Base-by-base conservation (phyloP, 495 filamentous ascomycete genomes). In the Apiosordaria backusii region DNA sequence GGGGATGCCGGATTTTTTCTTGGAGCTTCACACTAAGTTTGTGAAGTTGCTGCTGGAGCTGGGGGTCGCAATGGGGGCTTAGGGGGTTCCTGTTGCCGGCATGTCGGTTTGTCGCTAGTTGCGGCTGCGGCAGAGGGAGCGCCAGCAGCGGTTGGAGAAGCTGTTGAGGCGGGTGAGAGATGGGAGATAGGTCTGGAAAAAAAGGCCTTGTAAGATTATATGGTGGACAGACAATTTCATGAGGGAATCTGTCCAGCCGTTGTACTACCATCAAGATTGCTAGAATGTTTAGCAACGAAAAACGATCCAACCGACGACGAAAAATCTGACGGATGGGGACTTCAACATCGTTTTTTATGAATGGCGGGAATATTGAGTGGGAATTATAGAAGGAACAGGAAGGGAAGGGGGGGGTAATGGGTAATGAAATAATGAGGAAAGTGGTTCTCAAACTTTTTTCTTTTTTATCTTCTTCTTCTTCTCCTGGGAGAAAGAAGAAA, bases 1-100 rank as follows among this genome's bases (percentile, higher is more conserved):
- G 18, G 93, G 93, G 27, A 83, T 90, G 64, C 90, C 91, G 25
- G 88, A 92, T 74, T 89, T 97, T 69, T 97, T 97, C 74, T 87
- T 96, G 29, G 87, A 96, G 76, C 77, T 97, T 50, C 93, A 97
- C 77, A 84, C 86, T 24, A 78, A 85, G 45, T 97, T 97, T 75
- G 89, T 93, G 18, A 83, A 84, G 59, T 76, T 96, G 50, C 74
- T 95, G 63, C 82, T 90, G 54, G 86, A 90, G 70, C 75, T 94
- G 50, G 86, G 87, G 0, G 79, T 82, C 50, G 74, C 79, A 26
- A 67, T 82, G 9, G 79, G 78, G 13, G 76, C 78, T 13, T 83
- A 64, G 79, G 27, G 19, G 45, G 23, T 25, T n/a, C n/a, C 22
- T 23, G 22, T 35, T 16, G 18, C 27, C 6, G 22, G 27, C n/a